A percentile compares a stretch with the other conserved stretches of the same genome.
phyloP scores from a whole-genome alignment of 1,139 yeast species.

The Taphrina sp. region DNA sequence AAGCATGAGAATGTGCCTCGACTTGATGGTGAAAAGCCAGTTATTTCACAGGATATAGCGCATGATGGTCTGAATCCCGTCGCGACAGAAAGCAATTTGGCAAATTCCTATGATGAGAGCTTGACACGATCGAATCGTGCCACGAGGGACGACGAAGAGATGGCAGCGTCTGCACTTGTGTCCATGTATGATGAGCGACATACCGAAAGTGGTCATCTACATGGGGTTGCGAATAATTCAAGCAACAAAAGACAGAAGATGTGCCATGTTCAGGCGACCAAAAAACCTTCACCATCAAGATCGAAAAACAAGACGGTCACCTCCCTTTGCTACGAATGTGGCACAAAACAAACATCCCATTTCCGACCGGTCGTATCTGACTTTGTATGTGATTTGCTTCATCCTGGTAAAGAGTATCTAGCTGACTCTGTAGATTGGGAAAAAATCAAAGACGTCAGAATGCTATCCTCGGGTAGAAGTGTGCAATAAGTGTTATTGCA shows the following conservation, averaged over 20 bases:
- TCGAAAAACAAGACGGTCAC: slow-evolving; percentile 23
- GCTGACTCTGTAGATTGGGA: slow-evolving; percentile 20
- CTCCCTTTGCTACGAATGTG: slow-evolving; percentile 20
- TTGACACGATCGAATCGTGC: not conserved
- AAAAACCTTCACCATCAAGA: not conserved
- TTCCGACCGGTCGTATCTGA: slow-evolving; percentile 31
- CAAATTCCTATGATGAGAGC: too few relatives aligned
- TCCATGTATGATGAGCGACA: slow-evolving; percentile 10
- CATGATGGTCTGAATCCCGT: too few relatives aligned
- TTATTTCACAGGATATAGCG: too few relatives aligned
- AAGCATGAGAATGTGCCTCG: too few relatives aligned
- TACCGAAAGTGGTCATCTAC: not conserved
- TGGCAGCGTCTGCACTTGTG: slow-evolving; percentile 23
- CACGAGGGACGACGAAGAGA: slow-evolving; percentile 14
- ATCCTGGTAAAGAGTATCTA: not conserved
- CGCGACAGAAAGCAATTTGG: too few relatives aligned
- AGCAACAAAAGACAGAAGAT: not conserved
- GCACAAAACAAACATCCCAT: slow-evolving; percentile 25
- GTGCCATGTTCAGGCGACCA: not conserved
- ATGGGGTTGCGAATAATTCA: not conserved
- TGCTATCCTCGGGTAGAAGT: slow-evolving; percentile 19
- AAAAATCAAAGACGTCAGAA: slow-evolving; percentile 26
- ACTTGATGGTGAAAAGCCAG: too few relatives aligned
- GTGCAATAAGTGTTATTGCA: slow-evolving; percentile 30
- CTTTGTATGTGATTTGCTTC: not conserved